Evolutionary conservation across 306 rosid species (phyloP).

Genomic region (Luffa acutangula): DNA sequence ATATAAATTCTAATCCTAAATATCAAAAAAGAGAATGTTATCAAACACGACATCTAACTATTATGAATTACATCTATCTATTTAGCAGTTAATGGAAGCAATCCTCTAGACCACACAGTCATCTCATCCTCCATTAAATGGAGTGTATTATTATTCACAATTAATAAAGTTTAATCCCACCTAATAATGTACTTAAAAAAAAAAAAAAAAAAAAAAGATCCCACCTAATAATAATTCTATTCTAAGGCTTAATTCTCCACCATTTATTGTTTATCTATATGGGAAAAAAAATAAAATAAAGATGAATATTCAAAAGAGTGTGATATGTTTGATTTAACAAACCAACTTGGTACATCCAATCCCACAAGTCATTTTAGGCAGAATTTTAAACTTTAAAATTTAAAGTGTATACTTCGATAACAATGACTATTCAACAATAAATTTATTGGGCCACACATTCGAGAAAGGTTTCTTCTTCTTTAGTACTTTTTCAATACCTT

Average conservation of each 20-base stretch:
- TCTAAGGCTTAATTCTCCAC: background rate
- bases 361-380: background rate
- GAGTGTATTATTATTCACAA: background rate
- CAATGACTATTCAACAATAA: background rate
- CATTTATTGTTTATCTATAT: background rate
- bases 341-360: background rate
- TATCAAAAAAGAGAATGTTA: too few relatives aligned
- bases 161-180: background rate
- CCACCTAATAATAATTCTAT: background rate
- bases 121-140: background rate
- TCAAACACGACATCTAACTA: too few relatives aligned
- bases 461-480: background rate
- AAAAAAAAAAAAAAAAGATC: too few relatives aligned
- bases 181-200: background rate
- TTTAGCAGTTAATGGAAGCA: background rate
- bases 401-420: background rate
- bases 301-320: background rate
- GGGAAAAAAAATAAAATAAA: background rate
- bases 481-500: too few relatives aligned
- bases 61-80: too few relatives aligned
- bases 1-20: too few relatives aligned
- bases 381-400: background rate
- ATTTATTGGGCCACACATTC: background rate
- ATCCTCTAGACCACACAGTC: background rate
- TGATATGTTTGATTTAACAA: background rate